Evolutionary conservation across 2,329 filamentous ascomycete genomes (phyloP), one percentile per base, ranked within the genome.

Genomic region (Xylaria sp.): DNA sequence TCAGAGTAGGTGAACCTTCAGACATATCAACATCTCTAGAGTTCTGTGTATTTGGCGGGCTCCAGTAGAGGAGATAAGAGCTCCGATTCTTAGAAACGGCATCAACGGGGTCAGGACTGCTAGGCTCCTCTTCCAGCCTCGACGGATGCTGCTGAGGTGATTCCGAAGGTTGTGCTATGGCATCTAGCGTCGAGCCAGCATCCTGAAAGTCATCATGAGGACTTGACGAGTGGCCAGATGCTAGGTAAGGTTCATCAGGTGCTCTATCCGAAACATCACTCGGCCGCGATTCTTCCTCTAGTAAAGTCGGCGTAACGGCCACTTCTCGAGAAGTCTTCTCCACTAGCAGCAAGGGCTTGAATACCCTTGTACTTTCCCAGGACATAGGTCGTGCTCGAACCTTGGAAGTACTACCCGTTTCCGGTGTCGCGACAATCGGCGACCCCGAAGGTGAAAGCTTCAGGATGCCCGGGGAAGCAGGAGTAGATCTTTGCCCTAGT

Each of bases 321-420:
- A 79, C 75, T 51, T 79, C 79, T 50, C 82, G 81, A 8, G 83
- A 81, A 3, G 82, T 82, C 71, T 82, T 89, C 78, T 97, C 92
- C 6, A 97, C 88, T 24, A 97, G 89, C 79, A 92, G 95, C 8
- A 98, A 82, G 0, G 94, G 94, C 72, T 92, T 90, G 75, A 94
- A 90, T 76, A 96, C 93, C 63, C 87, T 87, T 19, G 85, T 85
- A 71, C 81, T 87, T 53, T 89, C 88, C 88, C 88, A 90, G 0
- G 87, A 90, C 12, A 82, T 88, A 12, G 87, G 87, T 4, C 88
- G 83, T 24, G 83, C 75, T 50, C 80, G 76, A 58, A 80, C 78
- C 72, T 81, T 84, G 14, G 74, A 73, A 14, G 78, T 71, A 36
- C 76, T 77, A 64, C 71, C 75, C 19, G 77, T 68, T 71, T 85